Base-by-base conservation (phyloP, 2,329 filamentous ascomycete genomes). In the Pyricularia grisea region DNA sequence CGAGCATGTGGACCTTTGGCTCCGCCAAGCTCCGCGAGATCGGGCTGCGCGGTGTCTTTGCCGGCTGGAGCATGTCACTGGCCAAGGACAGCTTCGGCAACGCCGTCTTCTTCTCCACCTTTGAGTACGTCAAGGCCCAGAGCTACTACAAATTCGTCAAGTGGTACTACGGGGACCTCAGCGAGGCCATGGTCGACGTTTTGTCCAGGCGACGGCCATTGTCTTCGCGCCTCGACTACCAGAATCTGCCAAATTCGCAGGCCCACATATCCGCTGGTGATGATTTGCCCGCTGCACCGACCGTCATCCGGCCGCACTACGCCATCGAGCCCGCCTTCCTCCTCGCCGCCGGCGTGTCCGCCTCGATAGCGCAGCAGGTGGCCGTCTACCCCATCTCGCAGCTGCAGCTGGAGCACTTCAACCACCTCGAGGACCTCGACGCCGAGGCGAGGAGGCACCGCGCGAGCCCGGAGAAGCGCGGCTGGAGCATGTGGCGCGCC, bases 121-220 rank as follows among this genome's bases (percentile, higher is more conserved):
- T 94, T 72, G 91, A 94, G 78, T 91, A 88, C 66, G 81, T 93
- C 74, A 93, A 93, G 76, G 89, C 88, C 12, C 91, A 93, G 75
- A 83, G 84, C 14, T 91, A 92, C 78, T 92, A 92, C 77, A 81
- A 81, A 64, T 93, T 91, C 74, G 86, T 93, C 36, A 86, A 84
- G 17, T 88, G 86, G 80, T 92, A 89, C 75, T 93, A 93, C 72
- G 87, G 88, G 31, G 84, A 83, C 0, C 76, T 88, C 28, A 83
- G 81, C 31, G 81, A 83, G 60, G 82, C 87, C 42, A 81, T 81
- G 14, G 79, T 88, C 67, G 80, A 86, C 69, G 73, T 82, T 0
- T 77, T 87, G 0, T 83, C 83, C 10, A 78, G 77, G 69, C 83
- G 83, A 74, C 78, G 83, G 1, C 83, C 84, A 4, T 66, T 73